A percentile compares a stretch with the other conserved stretches of the same genome.
These are phyloP conservation scores for Diplodia corticola DNA, from an alignment of 2,329 filamentous ascomycete species.

Conservation along the genomic window DNA sequence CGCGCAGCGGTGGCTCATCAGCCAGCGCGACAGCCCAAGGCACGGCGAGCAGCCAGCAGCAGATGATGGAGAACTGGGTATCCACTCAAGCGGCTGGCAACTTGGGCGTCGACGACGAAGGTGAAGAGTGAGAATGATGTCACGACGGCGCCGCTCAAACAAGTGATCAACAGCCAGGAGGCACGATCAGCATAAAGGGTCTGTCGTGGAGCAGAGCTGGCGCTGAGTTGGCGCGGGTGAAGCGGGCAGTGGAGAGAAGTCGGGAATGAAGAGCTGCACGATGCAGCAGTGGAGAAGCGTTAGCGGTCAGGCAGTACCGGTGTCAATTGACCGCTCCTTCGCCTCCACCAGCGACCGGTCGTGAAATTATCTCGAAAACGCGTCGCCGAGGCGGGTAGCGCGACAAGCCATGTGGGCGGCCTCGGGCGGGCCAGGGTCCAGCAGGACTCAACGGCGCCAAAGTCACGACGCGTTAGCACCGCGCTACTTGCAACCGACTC, in stretches of 20 bases:
- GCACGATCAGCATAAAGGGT: neutral
- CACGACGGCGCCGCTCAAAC: slow-evolving; percentile 1
- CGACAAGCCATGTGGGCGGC: slow-evolving; percentile 8
- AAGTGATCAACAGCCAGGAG: slow-evolving; percentile 6
- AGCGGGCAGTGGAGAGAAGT: neutral
- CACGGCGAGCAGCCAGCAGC: slow-evolving; percentile 37
- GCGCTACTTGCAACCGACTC: neutral
- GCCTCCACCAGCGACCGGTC: neutral
- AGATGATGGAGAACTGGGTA: slow-evolving; percentile 47
- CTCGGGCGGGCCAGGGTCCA: slow-evolving; percentile 12
- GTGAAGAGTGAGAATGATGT: slow-evolving; percentile 32
- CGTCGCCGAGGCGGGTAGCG: neutral
- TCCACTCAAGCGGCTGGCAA: slow-evolving; percentile 43
- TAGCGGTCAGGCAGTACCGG: neutral
- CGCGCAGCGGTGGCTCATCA: slow-evolving; percentile 20
- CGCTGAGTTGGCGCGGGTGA: neutral
- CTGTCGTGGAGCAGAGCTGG: neutral
- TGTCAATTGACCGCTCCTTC: slow-evolving; percentile 13
- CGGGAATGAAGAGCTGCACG: neutral
- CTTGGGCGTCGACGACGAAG: slow-evolving; percentile 37
- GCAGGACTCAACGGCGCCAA: slow-evolving; percentile 2
- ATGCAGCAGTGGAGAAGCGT: neutral
- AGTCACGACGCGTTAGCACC: neutral
- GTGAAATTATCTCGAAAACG: slow-evolving; percentile 12
- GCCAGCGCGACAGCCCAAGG: slow-evolving; percentile 19